A percentile compares a stretch with the other conserved stretches of the same genome.
phyloP scores from a whole-genome alignment of 75 land plant species.

The Pinus taeda region DNA sequence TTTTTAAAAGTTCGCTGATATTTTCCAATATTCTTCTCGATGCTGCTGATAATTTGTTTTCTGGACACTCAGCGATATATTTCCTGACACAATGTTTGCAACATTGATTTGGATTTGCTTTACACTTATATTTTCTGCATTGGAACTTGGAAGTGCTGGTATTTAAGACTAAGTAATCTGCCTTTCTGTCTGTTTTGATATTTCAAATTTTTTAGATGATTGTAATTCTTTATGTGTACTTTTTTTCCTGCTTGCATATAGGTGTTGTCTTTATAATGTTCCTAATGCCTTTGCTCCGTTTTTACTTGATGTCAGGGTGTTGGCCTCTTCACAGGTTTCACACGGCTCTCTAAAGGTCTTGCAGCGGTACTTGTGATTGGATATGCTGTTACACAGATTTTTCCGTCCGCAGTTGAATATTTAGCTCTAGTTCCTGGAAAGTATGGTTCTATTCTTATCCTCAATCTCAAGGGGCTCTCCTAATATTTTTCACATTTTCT shows the following conservation, averaged over 20 bases:
- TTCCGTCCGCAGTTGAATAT: constrained; percentile 50
- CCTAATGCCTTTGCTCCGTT: background rate
- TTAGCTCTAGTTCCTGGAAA: constrained; percentile 87
- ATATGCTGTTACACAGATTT: constrained; percentile 42
- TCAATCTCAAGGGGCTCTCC: constrained; percentile 1
- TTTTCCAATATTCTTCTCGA: too few species aligned
- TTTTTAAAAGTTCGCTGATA: too few species aligned
- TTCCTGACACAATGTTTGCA: too few species aligned
- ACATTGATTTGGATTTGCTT: background rate
- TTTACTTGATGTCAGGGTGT: constrained; percentile 10
- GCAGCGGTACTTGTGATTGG: constrained; percentile 72
- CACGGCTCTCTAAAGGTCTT: constrained; percentile 77
- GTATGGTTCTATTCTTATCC: constrained; percentile 26
- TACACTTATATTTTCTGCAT: background rate
- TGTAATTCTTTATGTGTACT: background rate
- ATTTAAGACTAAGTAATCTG: background rate
- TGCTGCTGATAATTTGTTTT: too few species aligned
- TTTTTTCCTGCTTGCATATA: background rate
- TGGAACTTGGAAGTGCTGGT: background rate
- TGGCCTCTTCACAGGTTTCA: constrained; percentile 54
- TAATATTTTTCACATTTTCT: background rate
- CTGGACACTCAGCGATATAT: too few species aligned
- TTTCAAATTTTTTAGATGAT: background rate
- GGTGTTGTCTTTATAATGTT: background rate
- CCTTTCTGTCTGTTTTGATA: background rate